Percentiles rank a stretch among this genome's conserved stretches.
These are phyloP conservation scores for Sugiyamaella boreocaroliniensis DNA, from an alignment of 805 yeast species.

Conservation along the genomic window DNA sequence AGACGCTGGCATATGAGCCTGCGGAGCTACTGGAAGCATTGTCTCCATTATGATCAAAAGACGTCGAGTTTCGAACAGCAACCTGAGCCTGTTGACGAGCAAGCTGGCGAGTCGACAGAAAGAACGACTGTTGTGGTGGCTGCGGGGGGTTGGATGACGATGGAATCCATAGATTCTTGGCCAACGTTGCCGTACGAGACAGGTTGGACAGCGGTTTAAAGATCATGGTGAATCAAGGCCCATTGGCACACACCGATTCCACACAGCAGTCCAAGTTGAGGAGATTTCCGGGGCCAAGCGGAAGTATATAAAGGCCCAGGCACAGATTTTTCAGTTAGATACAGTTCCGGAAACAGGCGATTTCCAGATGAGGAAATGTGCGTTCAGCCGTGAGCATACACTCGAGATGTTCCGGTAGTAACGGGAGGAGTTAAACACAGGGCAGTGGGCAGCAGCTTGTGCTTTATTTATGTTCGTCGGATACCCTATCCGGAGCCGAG, in stretches of 20 bases:
- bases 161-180: slow-evolving; percentile 33
- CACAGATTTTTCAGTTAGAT: no score
- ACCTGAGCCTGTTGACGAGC: slow-evolving; percentile 34
- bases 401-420: no score
- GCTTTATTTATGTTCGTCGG: no score
- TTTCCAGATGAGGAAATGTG: no score
- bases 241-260: no score
- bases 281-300: no score
- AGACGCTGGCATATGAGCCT: slow-evolving; percentile 13
- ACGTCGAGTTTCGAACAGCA: slow-evolving; percentile 14
- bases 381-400: no score
- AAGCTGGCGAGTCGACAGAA: slow-evolving; percentile 35
- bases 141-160: slow-evolving; percentile 17
- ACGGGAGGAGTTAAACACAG: no score
- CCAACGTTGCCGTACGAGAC: slow-evolving; percentile 34
- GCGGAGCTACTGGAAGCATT: slow-evolving; percentile 1
- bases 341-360: no score
- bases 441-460: no score
- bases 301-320: no score
- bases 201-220: slow-evolving; percentile 34
- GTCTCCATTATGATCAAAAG: slow-evolving; percentile 10
- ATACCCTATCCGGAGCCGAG: no score
- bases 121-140: slow-evolving; percentile 32
- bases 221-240: slow-evolving; percentile 23
- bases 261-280: background rate